Evolutionary conservation across 1,284 basidiomycete species (phyloP), one percentile per base, ranked within the genome.

Genomic region (Pseudozyma sp.): DNA sequence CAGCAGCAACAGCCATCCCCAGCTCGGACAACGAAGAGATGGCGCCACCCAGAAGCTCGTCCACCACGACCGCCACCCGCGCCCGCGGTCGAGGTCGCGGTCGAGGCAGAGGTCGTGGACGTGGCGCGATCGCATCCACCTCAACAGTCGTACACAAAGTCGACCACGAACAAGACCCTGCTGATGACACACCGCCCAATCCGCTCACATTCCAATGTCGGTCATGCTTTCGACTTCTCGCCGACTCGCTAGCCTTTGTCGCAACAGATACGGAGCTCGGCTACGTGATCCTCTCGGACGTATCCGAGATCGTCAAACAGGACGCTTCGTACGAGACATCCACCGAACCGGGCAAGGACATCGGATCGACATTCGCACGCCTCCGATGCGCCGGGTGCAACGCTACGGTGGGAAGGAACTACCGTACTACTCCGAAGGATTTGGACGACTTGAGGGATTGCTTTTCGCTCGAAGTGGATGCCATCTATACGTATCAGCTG

Each of bases 161-260:
- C 16, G 40, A 42, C 16, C 40, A 14, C 40, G 40, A 42, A 17
- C 24, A 4, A 2, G n/a, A 47, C 42, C 39, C 54, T 13, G 40
- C 49, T 11, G 46, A 54, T 2, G 62, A 51, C n/a, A 5, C 49
- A 0, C 51, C 57, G 3, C 55, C 55, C 49, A 68, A 54, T 49
- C 69, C 71, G 2, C 61, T 78, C 24, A 72, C 67, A 17, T 78
- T 80, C 17, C 78, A 80, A 44, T 80, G 78, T 33, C 49, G 58
- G 0, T 8, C 29, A 2, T 80, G 78, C 49, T 70, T 63, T 24
- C 58, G 70, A 0, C 51, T 78, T 7, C 45, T 80, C 2, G 76
- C 66, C 33, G 78, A 80, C 46, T 75, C 78, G 17, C 45, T 64
- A 11, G 45, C 63, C 6, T 80, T 73, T 43, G 54, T 78, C 11